phyloP scores from a whole-genome alignment of 148 eudicot genomes.

The Cornus kousa region DNA sequence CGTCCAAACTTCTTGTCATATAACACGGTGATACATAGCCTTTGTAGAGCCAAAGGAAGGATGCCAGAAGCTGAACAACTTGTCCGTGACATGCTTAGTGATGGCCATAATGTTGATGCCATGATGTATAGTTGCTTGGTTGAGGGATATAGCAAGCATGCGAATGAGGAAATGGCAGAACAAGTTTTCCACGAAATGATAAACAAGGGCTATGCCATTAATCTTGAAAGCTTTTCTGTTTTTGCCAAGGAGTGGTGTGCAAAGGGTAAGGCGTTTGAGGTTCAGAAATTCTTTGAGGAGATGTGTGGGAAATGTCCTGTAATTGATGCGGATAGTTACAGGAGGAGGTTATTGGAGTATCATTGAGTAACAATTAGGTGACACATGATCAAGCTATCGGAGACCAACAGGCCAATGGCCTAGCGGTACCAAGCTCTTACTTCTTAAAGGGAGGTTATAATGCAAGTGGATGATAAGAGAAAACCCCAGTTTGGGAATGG shows the following conservation, averaged over 20 bases:
- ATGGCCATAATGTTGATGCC: conserved; percentile 27
- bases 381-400: too few species aligned
- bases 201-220: conserved; percentile 12
- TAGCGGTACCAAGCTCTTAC: too few species aligned
- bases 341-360: not conserved
- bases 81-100: conserved; percentile 23
- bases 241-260: conserved; percentile 14
- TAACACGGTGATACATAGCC: conserved; percentile 31
- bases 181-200: conserved; percentile 30
- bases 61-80: conserved; percentile 23
- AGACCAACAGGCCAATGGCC: too few species aligned
- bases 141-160: conserved; percentile 13
- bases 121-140: conserved; percentile 27
- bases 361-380: not conserved
- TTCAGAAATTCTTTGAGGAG: conserved; percentile 17
- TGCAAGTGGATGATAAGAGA: too few species aligned
- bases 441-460: too few species aligned
- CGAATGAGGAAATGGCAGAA: conserved; percentile 20
- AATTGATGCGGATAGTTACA: conserved; percentile 12
- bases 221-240: conserved; percentile 14
- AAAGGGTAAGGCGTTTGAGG: conserved; percentile 16
- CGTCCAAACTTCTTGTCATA: conserved; percentile 47
- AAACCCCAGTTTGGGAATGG: not conserved
- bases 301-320: conserved; percentile 9
- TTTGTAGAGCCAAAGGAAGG: conserved; percentile 26